These are phyloP conservation scores for Rhodotorula sp. DNA, from an alignment of 1,284 basidiomycete genomes.

Conservation along the genomic window DNA sequence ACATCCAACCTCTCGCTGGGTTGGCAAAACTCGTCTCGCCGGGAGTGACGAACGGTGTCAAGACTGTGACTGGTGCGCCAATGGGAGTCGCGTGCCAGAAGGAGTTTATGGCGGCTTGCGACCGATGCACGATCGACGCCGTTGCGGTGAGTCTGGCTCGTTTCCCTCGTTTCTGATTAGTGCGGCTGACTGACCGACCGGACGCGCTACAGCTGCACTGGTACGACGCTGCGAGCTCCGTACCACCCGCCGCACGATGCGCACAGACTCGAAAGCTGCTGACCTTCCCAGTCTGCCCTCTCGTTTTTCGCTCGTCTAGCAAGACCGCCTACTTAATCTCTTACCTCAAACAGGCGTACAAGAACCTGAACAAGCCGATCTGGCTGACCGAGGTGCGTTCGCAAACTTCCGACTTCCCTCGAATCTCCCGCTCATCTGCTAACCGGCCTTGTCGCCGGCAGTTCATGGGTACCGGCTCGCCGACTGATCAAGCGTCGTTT, in stretches of 20 bases:
- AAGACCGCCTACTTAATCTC: slow-evolving; percentile 30
- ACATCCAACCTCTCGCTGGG: slow-evolving; percentile 28
- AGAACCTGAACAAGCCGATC: slow-evolving; percentile 17
- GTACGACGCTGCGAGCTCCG: slow-evolving; percentile 20
- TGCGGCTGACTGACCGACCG: background rate
- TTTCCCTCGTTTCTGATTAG: too few relatives aligned
- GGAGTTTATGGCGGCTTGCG: slow-evolving; percentile 14
- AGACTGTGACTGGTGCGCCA: slow-evolving; percentile 4
- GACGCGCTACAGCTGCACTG: slow-evolving; percentile 9
- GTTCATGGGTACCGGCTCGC: slow-evolving; percentile 26
- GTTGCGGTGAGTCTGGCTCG: slow-evolving; percentile 9
- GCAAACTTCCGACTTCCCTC: background rate
- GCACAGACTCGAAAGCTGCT: fast-evolving
- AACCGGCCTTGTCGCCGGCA: background rate
- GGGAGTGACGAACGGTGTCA: slow-evolving; percentile 32
- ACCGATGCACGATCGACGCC: slow-evolving; percentile 19
- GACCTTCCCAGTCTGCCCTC: background rate
- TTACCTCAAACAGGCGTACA: slow-evolving; percentile 17
- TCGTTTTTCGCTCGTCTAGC: background rate
- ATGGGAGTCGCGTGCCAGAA: slow-evolving; percentile 30
- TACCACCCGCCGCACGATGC: too few relatives aligned
- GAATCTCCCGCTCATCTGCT: too few relatives aligned
- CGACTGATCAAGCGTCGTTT: slow-evolving; percentile 11
- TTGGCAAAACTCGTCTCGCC: slow-evolving; percentile 40
- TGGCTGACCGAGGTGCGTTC: slow-evolving; percentile 26